Conservation (phyloP, 345 rosid species). For the Erodium maritimum region DNA sequence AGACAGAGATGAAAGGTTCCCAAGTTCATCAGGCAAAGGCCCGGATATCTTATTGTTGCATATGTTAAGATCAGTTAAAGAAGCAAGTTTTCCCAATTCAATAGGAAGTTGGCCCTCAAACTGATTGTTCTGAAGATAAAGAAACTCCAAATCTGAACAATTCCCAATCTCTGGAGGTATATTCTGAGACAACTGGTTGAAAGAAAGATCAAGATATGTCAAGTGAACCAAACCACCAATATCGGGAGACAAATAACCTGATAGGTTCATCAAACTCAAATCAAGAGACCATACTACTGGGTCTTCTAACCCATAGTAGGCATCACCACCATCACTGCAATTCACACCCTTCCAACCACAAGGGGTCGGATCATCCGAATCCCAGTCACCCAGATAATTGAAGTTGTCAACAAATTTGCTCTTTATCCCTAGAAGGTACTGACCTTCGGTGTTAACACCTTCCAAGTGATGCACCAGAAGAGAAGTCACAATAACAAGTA, state of each 20-base stretch:
- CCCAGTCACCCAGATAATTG: conserved; percentile 45
- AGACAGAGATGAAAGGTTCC: conserved; percentile 43
- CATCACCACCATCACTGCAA: conserved; percentile 28
- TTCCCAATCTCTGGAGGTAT: conserved; percentile 56
- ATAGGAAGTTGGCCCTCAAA: conserved; percentile 49
- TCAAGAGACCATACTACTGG: conserved; percentile 45
- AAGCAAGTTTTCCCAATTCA: conserved; percentile 38
- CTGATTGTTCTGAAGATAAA: conserved; percentile 47
- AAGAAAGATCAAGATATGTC: conserved; percentile 56
- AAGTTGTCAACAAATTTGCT: conserved; percentile 32
- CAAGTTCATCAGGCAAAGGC: conserved; percentile 56
- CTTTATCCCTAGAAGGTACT: conserved; percentile 51
- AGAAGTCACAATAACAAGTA: conserved; percentile 13
- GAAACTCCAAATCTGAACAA: conserved; percentile 44
- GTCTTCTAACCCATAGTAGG: too few species aligned
- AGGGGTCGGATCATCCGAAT: conserved; percentile 52
- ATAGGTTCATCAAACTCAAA: conserved; percentile 48
- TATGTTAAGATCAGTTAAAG: conserved; percentile 39
- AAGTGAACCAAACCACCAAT: conserved; percentile 59
- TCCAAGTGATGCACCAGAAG: conserved; percentile 28
- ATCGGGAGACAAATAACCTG: conserved; percentile 59
- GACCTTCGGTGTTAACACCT: conserved; percentile 62
- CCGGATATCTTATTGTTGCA: conserved; percentile 71
- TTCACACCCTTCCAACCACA: conserved; percentile 75
- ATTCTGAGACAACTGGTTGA: conserved; percentile 36